Percentiles rank a stretch among this genome's conserved stretches.
Evolutionary conservation across 148 eudicot species (phyloP).

Genomic region (Rhododendron vialii): DNA sequence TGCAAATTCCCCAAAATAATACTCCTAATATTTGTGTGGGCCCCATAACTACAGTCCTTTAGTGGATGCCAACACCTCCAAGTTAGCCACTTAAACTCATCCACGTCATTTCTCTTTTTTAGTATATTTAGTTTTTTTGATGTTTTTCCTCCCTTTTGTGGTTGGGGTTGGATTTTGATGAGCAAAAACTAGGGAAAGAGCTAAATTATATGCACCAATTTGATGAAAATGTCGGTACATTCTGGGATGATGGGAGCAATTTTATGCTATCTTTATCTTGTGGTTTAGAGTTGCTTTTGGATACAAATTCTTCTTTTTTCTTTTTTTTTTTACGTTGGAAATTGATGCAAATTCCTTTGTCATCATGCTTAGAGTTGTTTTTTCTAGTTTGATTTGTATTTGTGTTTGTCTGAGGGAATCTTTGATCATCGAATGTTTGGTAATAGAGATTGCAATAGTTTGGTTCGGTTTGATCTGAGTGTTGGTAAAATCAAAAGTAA

Average conservation of each 20-base stretch:
- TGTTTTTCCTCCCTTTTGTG: background rate
- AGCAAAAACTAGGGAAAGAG: background rate
- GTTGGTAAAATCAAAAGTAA: background rate
- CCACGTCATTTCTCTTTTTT: constrained; percentile 3
- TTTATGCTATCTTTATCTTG: background rate
- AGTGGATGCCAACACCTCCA: constrained; percentile 17
- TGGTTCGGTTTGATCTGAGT: background rate
- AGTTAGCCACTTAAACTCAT: background rate
- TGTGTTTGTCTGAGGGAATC: background rate
- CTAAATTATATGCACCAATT: background rate
- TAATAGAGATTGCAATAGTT: background rate
- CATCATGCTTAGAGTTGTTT: background rate
- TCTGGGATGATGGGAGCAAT: background rate
- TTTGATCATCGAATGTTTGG: background rate
- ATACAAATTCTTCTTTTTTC: background rate
- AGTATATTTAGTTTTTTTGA: background rate
- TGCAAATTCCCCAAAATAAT: background rate
- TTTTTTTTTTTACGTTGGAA: too few species aligned
- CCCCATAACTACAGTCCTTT: background rate
- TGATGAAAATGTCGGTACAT: background rate
- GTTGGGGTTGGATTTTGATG: background rate
- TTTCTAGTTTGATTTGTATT: background rate
- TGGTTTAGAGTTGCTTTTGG: background rate
- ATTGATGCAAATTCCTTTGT: too few species aligned
- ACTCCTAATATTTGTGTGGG: background rate